Evolutionary conservation across 2,329 filamentous ascomycete species (phyloP), one percentile per base, ranked within the genome.

Genomic region (Escovopsis weberi): DNA sequence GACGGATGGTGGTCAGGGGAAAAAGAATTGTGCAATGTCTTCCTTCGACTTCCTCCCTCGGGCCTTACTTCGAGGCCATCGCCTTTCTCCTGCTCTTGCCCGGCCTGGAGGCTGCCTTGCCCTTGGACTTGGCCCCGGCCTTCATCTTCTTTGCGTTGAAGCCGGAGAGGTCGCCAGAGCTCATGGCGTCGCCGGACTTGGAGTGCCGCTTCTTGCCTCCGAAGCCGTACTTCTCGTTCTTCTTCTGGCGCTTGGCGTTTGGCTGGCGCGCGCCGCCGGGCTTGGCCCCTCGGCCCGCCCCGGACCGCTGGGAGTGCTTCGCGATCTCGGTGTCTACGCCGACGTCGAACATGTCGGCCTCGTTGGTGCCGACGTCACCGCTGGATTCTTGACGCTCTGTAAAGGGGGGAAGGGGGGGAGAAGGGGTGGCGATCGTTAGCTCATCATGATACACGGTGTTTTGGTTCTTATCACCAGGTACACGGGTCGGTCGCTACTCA

Each of bases 221-320:
- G 57, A 89, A 94, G 23, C 91, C 91, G 60, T 81, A 96, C 68
- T 94, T 95, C 51, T 84, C 75, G 59, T 98, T 81, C 70, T 93
- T 94, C 78, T 94, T 94, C 60, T 83, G 76, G 47, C 91, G 81
- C 70, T 96, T 96, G 49, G 60, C 55, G 57, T 80, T 82, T 26
- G 67, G 62, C 23, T 47, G 51, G 36, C 50, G 53, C 26, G 47
- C 44, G 15, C 44, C 57, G 23, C 48, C 48, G 36, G 50, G 53
- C 26, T 47, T 45, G 15, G 53, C 53, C 33, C 55, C 55, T 44
- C 64, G 61, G 48, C 61, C 59, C 40, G 64, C 60, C 45, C 64
- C 63, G 32, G 63, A 53, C 44, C 58, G 56, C 47, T 59, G 53
- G 40, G 59, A 58, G 47, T 59, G 58, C 42, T 59, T 59, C 47